Base-by-base conservation (phyloP, 495 filamentous ascomycete genomes). In the Rhizodiscina lignyota region DNA sequence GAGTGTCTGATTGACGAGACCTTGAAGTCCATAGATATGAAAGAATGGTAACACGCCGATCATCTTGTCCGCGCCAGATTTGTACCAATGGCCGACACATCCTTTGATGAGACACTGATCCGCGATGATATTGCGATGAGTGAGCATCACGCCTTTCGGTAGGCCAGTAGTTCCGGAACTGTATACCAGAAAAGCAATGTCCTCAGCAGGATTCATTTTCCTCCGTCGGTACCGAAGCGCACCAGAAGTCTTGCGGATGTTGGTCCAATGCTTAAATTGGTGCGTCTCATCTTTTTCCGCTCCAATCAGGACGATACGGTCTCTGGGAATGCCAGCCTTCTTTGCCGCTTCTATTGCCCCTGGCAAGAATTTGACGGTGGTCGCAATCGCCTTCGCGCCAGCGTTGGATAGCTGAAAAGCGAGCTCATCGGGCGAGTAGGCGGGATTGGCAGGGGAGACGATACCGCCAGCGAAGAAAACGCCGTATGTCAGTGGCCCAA, bases 101-200 rank as follows among this genome's bases (percentile, higher is more conserved):
- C 30, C 17, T 17, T 17, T 17, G 11, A 8, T 17, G 8, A 10
- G 8, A 17, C 8, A 8, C 24, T 27, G 24, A 6, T 10, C 30
- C 8, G 30, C 8, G 6, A 33, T 17, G 8, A 35, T 24, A 16
- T 35, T 35, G 15, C 11, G 11, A 20, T 35, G 33, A 16, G 15
- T 35, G 5, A 35, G 33, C 33, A 35, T 35, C 8, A 35, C 33
- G 20, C 33, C 33, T 16, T 35, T 35, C 20, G 33, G 33, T 11
- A 26, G 12, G 11, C 33, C 33, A 24, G 33, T 35, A 5, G 33
- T 35, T 5, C 33, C 33, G 20, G 11, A n/a, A 10, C 5, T 5
- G 33, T 35, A 35, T 24, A 24, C 15, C 10, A 35, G 33, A 20
- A 35, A 35, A 10, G 33, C 33, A 10, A 35, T 10, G 20, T 33